A percentile compares a stretch with the other conserved stretches of the same genome.
Conservation (phyloP, 225 moss, liverwort and hornwort species). For the Polytrichum formosum region DNA sequence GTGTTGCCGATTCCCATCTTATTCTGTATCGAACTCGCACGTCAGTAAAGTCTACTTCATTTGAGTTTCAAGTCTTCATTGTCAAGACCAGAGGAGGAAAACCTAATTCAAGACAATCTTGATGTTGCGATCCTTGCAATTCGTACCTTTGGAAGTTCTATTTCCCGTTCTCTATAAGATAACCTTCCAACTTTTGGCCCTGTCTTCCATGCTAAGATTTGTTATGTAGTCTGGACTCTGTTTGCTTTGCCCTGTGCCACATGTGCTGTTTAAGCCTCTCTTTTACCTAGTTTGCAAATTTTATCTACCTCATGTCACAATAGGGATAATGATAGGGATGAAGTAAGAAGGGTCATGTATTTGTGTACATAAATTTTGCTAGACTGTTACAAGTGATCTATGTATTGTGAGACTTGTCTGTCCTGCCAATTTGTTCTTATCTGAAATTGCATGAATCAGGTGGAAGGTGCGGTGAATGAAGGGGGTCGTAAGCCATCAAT, state of each 20-base stretch:
- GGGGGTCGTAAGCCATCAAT: slow-evolving; percentile 3
- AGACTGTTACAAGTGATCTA: neutral
- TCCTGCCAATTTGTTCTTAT: neutral
- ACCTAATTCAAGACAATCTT: slow-evolving; percentile 1
- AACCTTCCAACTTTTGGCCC: too few species aligned
- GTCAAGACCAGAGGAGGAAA: neutral
- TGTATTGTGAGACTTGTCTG: neutral
- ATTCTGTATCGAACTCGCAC: neutral
- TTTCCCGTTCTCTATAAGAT: too few species aligned
- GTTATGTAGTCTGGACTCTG: neutral
- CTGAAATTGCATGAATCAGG: neutral
- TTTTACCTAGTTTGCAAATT: neutral
- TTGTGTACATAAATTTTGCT: neutral
- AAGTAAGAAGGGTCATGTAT: neutral
- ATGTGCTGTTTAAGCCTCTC: neutral
- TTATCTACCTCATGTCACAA: neutral
- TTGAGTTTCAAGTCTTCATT: neutral
- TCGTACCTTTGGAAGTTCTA: neutral
- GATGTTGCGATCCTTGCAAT: neutral
- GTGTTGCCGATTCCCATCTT: neutral
- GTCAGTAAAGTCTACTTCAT: too few species aligned
- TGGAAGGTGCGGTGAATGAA: neutral
- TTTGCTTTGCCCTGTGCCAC: neutral
- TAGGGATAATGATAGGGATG: neutral
- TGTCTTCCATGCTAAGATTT: too few species aligned